A percentile compares a stretch with the other conserved stretches of the same genome.
Evolutionary conservation across 371 early-diverging fungal species (phyloP).

Genomic region (Rhizomucor pusillus): DNA sequence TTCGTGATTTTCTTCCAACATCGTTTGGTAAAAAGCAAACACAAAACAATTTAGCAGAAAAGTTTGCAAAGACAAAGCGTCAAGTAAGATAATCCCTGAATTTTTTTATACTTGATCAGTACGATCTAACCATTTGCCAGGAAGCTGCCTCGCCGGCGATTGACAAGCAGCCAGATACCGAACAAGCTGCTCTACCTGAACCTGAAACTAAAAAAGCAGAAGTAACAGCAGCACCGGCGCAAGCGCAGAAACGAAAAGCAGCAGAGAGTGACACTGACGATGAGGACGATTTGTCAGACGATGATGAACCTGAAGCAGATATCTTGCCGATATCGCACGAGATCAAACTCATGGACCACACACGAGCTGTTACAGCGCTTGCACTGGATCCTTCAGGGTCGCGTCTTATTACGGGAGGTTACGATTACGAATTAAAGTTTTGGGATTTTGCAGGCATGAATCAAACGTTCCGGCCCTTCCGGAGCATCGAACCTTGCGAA

Average conservation of each 20-base stretch:
- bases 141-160: not conserved
- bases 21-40: slow-evolving; percentile 59
- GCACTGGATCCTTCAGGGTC: slow-evolving; percentile 83
- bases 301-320: slow-evolving; percentile 23
- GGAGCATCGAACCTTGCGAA: slow-evolving; percentile 77
- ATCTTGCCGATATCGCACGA: slow-evolving; percentile 67
- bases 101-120: not conserved
- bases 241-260: slow-evolving; percentile 8
- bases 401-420: slow-evolving; percentile 77
- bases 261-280: slow-evolving; percentile 29
- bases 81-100: slow-evolving; percentile 16
- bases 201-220: too few relatives aligned
- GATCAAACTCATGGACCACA: slow-evolving; percentile 65
- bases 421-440: slow-evolving; percentile 79
- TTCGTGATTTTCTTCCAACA: slow-evolving; percentile 54
- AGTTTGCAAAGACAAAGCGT: slow-evolving; percentile 50
- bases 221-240: not conserved
- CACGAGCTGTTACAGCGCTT: slow-evolving; percentile 75
- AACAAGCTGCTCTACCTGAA: not conserved
- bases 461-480: slow-evolving; percentile 69
- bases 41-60: slow-evolving; percentile 18
- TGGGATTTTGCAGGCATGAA: slow-evolving; percentile 96
- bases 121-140: not conserved
- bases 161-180: slow-evolving; percentile 5
- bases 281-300: slow-evolving; percentile 22